These are phyloP conservation scores for Ailanthus altissimus DNA, from an alignment of 345 rosid species.

Conservation along the genomic window DNA sequence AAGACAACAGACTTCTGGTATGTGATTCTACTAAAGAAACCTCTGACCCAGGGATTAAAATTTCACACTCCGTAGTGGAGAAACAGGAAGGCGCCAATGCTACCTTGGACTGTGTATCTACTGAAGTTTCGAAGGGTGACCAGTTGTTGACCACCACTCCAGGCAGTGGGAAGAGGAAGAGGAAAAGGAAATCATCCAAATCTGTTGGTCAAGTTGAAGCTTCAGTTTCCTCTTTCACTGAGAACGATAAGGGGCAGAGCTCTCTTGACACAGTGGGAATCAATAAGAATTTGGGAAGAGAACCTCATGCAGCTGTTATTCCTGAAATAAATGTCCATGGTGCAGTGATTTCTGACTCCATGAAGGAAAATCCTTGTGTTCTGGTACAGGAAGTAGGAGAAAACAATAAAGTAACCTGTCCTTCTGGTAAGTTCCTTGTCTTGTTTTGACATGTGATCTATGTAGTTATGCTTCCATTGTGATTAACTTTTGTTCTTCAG, in stretches of 20 bases:
- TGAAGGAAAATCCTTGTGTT: conserved; percentile 29
- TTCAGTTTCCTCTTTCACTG: conserved; percentile 15
- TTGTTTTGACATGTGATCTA: conserved; percentile 1
- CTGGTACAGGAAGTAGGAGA: conserved; percentile 24
- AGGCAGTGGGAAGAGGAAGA: conserved; percentile 30
- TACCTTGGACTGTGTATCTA: conserved; percentile 20
- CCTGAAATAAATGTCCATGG: conserved; percentile 15
- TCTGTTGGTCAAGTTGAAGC: conserved; percentile 25
- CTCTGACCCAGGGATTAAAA: conserved; percentile 10
- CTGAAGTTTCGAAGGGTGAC: conserved; percentile 16
- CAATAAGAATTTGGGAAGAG: conserved; percentile 23
- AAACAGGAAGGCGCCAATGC: conserved; percentile 19
- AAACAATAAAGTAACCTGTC: conserved; percentile 20
- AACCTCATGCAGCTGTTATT: conserved; percentile 21
- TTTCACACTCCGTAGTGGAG: conserved; percentile 23
- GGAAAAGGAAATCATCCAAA: conserved; percentile 33
- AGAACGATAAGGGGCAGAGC: conserved; percentile 24
- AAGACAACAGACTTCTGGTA: conserved; percentile 4
- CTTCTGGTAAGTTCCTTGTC: conserved; percentile 28
- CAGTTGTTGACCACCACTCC: conserved; percentile 4
- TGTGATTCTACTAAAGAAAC: conserved; percentile 20
- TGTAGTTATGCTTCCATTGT: neutral
- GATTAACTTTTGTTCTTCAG: neutral
- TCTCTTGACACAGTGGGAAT: conserved; percentile 14
- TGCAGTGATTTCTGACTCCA: conserved; percentile 29